Evolutionary conservation across 2,329 filamentous ascomycete species (phyloP), one percentile per base, ranked within the genome.

Genomic region (Aureobasidium vineae): DNA sequence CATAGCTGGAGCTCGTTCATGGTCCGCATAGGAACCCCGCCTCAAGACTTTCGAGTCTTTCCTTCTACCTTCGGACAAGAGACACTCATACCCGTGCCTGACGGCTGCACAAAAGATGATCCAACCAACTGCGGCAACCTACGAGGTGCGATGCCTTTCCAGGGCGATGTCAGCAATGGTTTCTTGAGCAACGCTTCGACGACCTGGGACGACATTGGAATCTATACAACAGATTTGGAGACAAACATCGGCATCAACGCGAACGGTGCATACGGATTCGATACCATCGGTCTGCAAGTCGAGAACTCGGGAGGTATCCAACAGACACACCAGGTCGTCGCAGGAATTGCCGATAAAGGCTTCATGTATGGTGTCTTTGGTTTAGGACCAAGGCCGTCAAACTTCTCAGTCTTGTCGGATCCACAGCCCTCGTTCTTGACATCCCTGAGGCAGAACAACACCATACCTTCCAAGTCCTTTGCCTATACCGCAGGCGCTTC

Each of bases 401-500:
- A 79, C 69, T 81, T 81, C 68, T 74, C 76, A 13, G 71, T 72
- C 63, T 75, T 73, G 68, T 76, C 74, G 41, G 69, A 75, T 45
- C 72, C 74, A 1, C 69, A 74, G 11, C 69, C 72, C 3, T 74
- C 72, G 49, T 70, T 78, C 28, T 66, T 79, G 61, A 66, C 63
- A n/a, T 72, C 67, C 13, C 65, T 79, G 28, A 72, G 74, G 36
- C 65, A 70, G n/a, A 70, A 68, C 4, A 70, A 71, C 31, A 70
- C 71, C 3, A 78, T 79, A 43, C 74, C 77, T 1, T 77, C 77
- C 57, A 63, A 72, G 7, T 77, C 75, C 0, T 80, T 73, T 73
- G 76, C 72, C 6, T 80, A 80, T 66, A 79, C 77, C 3, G 79
- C 79, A n/a, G 78, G 78, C 13, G 74, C 77, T 7, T 43, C 59